Percentiles rank a stretch among this genome's conserved stretches.
Conservation (phyloP, 305 asterid species). For the Solanum hybrid region DNA sequence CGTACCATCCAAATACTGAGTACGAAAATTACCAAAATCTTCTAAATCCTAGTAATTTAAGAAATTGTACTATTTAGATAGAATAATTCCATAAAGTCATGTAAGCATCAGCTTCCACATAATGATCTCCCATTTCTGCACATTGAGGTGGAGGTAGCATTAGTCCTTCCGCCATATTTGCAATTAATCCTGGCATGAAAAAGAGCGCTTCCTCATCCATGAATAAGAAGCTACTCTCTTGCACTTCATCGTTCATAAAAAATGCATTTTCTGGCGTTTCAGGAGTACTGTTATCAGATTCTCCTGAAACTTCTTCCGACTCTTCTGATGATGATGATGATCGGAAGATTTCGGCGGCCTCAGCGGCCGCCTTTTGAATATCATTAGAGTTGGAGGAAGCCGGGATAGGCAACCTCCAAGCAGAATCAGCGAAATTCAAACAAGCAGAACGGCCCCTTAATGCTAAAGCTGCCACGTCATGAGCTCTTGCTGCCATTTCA, state of each 20-base stretch:
- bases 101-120: constrained; percentile 24
- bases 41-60: not conserved
- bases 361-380: constrained; percentile 29
- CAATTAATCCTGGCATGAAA: constrained; percentile 37
- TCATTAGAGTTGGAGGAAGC: constrained; percentile 38
- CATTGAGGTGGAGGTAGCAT: constrained; percentile 48
- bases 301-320: not conserved
- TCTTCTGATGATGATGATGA: not conserved
- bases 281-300: not conserved
- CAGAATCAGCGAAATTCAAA: constrained; percentile 63
- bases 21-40: not conserved
- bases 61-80: not conserved
- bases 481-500: constrained; percentile 66
- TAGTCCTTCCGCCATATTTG: constrained; percentile 56
- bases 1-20: not conserved
- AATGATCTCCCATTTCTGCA: not conserved
- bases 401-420: constrained; percentile 53
- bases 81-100: constrained; percentile 45
- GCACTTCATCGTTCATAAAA: not conserved
- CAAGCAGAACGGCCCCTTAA: constrained; percentile 60
- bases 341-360: constrained; percentile 31
- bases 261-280: not conserved
- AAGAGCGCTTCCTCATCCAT: constrained; percentile 39
- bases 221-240: not conserved
- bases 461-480: constrained; percentile 76